phyloP scores from a whole-genome alignment of 352 stramenopile species.

The Globisporangium yorkense region DNA sequence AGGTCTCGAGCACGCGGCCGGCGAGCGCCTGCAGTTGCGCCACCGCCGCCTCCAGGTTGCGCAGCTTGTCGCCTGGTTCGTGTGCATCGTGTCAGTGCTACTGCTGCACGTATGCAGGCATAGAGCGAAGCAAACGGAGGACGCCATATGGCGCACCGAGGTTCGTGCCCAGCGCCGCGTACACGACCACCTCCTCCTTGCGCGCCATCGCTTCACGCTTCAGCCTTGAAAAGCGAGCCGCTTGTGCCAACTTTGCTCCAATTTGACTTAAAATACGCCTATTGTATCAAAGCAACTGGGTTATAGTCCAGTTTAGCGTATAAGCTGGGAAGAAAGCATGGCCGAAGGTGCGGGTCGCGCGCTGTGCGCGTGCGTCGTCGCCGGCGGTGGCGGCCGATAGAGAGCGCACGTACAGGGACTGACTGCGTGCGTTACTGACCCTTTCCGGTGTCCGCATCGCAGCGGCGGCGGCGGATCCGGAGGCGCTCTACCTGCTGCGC shows the following conservation, averaged over 20 bases:
- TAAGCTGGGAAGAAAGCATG: too few relatives aligned
- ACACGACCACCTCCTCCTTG: constrained; percentile 23
- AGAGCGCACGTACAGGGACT: neutral
- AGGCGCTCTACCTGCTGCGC: constrained; percentile 55
- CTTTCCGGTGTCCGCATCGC: constrained; percentile 14
- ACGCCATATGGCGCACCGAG: constrained; percentile 29
- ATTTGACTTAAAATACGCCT: too few relatives aligned
- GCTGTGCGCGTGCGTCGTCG: too few relatives aligned
- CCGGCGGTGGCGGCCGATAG: too few relatives aligned
- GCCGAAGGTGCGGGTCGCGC: too few relatives aligned
- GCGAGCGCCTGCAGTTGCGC: constrained; percentile 38
- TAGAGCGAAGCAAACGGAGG: neutral
- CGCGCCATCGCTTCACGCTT: neutral
- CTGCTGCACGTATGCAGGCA: neutral
- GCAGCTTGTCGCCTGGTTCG: constrained; percentile 54
- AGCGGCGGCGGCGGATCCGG: constrained; percentile 14
- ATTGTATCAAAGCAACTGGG: too few relatives aligned
- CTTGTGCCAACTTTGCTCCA: too few relatives aligned
- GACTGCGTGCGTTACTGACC: too few relatives aligned
- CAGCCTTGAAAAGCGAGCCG: too few relatives aligned
- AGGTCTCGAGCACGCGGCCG: constrained; percentile 71
- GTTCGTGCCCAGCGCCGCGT: constrained; percentile 70
- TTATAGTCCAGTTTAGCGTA: too few relatives aligned
- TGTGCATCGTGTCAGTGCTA: too few relatives aligned
- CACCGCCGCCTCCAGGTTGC: constrained; percentile 61